Conservation (phyloP, 2,329 filamentous ascomycete genomes). For the Niveomyces coronatus region DNA sequence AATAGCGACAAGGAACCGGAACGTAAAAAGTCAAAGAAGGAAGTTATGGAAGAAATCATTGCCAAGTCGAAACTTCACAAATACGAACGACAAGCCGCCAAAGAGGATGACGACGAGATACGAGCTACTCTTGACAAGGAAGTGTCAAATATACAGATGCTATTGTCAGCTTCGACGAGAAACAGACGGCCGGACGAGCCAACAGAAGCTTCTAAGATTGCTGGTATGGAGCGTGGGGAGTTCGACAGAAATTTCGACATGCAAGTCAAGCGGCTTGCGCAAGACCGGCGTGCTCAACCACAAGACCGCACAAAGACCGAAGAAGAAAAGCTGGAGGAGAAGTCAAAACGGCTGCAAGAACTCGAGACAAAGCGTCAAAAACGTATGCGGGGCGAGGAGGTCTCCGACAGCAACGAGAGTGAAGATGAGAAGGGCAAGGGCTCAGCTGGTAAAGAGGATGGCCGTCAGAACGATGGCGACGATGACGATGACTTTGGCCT, state of each 20-base stretch:
- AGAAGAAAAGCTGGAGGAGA: constrained; percentile 71
- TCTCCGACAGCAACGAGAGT: constrained; percentile 53
- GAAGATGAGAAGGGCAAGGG: constrained; percentile 28
- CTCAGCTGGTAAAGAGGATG: constrained; percentile 27
- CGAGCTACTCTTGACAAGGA: constrained; percentile 77
- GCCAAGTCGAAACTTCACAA: constrained; percentile 95
- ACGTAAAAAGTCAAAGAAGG: constrained; percentile 87
- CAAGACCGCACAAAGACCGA: constrained; percentile 84
- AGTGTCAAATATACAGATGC: constrained; percentile 61
- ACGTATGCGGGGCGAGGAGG: constrained; percentile 80
- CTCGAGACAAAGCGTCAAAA: constrained; percentile 73
- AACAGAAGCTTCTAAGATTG: constrained; percentile 21
- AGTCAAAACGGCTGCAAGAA: constrained; percentile 64
- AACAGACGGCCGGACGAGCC: constrained; percentile 23
- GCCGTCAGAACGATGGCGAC: constrained; percentile 31
- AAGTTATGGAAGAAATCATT: constrained; percentile 97
- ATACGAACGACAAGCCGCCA: constrained; percentile 82
- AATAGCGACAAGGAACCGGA: constrained; percentile 54
- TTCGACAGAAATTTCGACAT: constrained; percentile 84
- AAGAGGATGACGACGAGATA: constrained; percentile 87
- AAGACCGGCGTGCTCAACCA: constrained; percentile 76
- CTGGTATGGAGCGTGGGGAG: constrained; percentile 52
- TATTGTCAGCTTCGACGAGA: constrained; percentile 45
- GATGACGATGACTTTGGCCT: constrained; percentile 50
- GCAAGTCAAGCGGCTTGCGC: constrained; percentile 68